Conservation (phyloP, 2,329 filamentous ascomycete species). For the Fusarium sp. region DNA sequence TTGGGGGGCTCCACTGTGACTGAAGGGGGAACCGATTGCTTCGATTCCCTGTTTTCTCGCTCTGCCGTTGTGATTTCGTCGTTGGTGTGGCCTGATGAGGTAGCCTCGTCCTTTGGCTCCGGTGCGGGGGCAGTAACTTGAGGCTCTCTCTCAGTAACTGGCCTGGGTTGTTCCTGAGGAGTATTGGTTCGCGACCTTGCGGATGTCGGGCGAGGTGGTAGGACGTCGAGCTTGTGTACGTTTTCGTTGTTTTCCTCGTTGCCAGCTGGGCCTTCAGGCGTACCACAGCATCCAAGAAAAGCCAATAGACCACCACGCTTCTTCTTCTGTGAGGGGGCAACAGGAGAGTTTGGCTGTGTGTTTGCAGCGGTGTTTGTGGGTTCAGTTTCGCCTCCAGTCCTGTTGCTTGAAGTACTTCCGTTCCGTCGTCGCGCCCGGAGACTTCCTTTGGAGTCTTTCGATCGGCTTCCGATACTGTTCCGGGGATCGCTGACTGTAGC, state of each 20-base stretch:
- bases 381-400: conserved; percentile 66
- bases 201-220: conserved; percentile 66
- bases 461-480: conserved; percentile 72
- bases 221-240: conserved; percentile 68
- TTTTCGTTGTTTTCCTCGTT: conserved; percentile 66
- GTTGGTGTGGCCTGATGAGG: conserved; percentile 60
- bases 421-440: conserved; percentile 72
- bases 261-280: conserved; percentile 68
- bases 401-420: conserved; percentile 75
- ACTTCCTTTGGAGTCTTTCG: conserved; percentile 74
- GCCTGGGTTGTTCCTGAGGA: conserved; percentile 61
- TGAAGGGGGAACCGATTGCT: conserved; percentile 55
- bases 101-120: conserved; percentile 58
- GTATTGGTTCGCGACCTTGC: conserved; percentile 66
- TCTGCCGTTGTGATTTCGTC: conserved; percentile 59
- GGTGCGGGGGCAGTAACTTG: conserved; percentile 51
- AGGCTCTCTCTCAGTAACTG: conserved; percentile 63
- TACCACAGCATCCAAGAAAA: conserved; percentile 75
- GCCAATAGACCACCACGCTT: conserved; percentile 66
- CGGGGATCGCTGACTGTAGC: conserved; percentile 68
- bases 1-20: conserved; percentile 59
- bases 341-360: conserved; percentile 65
- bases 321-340: conserved; percentile 62
- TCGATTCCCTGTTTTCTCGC: conserved; percentile 59
- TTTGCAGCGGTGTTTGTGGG: conserved; percentile 61